These are phyloP conservation scores for Candida ponderosae DNA, from an alignment of 805 yeast genomes.

Conservation along the genomic window DNA sequence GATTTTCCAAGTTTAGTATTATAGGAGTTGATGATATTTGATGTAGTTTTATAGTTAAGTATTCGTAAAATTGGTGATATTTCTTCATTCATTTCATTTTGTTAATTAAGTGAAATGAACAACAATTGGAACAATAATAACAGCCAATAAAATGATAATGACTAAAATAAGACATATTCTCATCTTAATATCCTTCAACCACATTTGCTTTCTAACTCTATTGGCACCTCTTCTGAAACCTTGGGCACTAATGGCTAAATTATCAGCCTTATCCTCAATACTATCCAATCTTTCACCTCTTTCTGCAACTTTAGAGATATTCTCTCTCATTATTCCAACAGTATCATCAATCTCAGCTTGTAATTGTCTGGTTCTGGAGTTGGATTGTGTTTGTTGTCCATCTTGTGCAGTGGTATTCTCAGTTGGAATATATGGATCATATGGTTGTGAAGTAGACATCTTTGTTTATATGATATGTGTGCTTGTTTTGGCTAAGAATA, in stretches of 20 bases:
- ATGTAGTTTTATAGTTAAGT: no score
- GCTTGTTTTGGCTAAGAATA: no score
- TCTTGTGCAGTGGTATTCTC: slow-evolving; percentile 28
- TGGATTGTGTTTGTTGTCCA: slow-evolving; percentile 13
- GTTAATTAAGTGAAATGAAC: slow-evolving; percentile 75
- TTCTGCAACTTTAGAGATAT: slow-evolving; percentile 91
- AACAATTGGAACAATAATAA: slow-evolving; percentile 87
- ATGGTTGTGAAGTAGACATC: slow-evolving; percentile 77
- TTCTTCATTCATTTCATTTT: background rate
- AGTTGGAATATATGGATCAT: slow-evolving; percentile 78
- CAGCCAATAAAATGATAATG: slow-evolving; percentile 74
- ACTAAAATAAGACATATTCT: slow-evolving; percentile 80
- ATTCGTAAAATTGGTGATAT: background rate
- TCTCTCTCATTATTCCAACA: slow-evolving; percentile 95
- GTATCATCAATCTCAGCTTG: slow-evolving; percentile 93
- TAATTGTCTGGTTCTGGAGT: slow-evolving; percentile 50
- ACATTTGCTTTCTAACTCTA: slow-evolving; percentile 96
- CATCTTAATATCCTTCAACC: slow-evolving; percentile 98
- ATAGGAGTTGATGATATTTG: no score
- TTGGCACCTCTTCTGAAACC: slow-evolving; percentile 96
- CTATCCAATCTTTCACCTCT: slow-evolving; percentile 90
- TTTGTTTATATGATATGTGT: slow-evolving; percentile 3
- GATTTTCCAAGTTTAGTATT: no score
- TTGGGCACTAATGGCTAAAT: slow-evolving; percentile 84
- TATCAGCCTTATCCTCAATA: slow-evolving; percentile 88